phyloP scores from a whole-genome alignment of 768 basidiomycete genomes.

The Boletellus sp. region DNA sequence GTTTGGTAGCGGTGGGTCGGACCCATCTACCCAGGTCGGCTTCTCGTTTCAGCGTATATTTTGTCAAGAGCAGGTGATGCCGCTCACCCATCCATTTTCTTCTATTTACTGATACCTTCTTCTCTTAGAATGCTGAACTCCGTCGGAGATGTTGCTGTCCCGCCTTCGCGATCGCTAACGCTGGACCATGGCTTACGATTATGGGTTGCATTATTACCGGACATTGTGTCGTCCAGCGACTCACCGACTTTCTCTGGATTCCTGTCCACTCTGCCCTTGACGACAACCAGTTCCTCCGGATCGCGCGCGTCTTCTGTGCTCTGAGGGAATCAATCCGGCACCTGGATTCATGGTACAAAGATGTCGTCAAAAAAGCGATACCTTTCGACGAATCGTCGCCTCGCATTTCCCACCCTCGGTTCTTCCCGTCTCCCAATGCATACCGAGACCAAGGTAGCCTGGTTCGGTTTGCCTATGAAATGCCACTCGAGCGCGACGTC shows the following conservation, averaged over 20 bases:
- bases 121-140: conserved; percentile 8
- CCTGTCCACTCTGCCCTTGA: conserved; percentile 15
- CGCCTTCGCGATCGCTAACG: conserved; percentile 20
- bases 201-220: conserved; percentile 31
- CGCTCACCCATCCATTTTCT: too few species aligned
- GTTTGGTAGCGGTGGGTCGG: conserved; percentile 20
- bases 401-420: conserved; percentile 10
- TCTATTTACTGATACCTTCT: neutral
- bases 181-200: conserved; percentile 28
- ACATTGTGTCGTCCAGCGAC: conserved; percentile 29
- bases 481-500: conserved; percentile 13
- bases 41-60: conserved; percentile 21
- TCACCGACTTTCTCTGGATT: conserved; percentile 33
- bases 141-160: conserved; percentile 26
- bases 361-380: neutral
- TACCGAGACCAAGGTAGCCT: neutral
- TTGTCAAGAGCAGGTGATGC: conserved; percentile 8
- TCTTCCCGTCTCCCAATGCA: conserved; percentile 17
- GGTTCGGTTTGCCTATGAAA: conserved; percentile 19
- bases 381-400: neutral
- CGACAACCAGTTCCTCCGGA: conserved; percentile 8
- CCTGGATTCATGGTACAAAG: conserved; percentile 22
- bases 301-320: conserved; percentile 21
- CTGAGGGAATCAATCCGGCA: conserved; percentile 12
- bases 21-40: conserved; percentile 34